Conservation (phyloP, 371 early-diverging fungal species). For the Mortierella sp. region DNA sequence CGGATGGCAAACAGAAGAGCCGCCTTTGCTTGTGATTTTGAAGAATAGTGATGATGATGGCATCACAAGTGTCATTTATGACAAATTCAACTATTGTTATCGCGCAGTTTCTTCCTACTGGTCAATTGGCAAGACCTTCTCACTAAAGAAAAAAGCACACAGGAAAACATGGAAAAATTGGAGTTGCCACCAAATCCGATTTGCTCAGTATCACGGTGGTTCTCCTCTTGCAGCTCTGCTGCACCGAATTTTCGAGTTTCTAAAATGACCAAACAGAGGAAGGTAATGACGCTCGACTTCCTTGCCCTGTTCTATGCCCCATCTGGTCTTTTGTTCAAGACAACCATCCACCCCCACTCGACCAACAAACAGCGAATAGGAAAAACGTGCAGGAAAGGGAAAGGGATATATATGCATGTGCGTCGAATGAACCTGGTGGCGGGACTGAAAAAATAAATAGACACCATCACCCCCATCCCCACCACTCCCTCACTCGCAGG, state of each 20-base stretch:
- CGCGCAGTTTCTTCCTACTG: no score
- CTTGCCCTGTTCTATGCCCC: neutral
- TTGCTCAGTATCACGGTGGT: neutral
- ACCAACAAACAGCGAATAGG: neutral
- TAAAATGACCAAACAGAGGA: neutral
- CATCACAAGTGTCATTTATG: no score
- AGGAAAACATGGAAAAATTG: neutral
- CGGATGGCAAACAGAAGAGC: neutral
- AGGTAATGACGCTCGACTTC: neutral
- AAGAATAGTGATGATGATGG: no score
- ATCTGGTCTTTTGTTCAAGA: neutral
- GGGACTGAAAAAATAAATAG: neutral
- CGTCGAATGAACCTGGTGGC: neutral
- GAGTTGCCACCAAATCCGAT: neutral
- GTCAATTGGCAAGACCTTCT: no score
- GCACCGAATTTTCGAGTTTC: neutral
- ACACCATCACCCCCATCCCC: neutral
- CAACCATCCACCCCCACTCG: neutral
- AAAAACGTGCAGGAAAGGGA: neutral
- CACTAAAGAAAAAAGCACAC: slow-evolving; percentile 1
- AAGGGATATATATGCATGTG: neutral
- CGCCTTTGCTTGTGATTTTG: neutral
- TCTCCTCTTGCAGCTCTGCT: neutral
- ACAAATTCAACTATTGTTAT: no score
- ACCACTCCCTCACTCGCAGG: neutral